These are phyloP conservation scores for Pelagomonas calceolata DNA, from an alignment of 108 stramenopile species.

Conservation along the genomic window DNA sequence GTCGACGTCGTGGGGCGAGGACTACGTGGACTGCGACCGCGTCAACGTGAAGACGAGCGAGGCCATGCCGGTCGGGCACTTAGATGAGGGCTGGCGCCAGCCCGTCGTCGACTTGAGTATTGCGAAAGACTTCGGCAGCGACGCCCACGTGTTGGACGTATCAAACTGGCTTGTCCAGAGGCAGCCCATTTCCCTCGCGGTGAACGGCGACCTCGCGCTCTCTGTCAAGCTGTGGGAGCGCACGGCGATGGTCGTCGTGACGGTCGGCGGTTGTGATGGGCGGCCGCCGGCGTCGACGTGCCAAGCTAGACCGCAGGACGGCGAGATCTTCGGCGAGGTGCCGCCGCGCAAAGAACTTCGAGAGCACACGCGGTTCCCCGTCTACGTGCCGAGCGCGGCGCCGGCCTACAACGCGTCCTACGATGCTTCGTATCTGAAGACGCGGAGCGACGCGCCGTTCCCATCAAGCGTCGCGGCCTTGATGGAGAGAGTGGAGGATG, in stretches of 20 bases:
- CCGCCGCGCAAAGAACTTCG: constrained; percentile 39
- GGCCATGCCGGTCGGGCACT: neutral
- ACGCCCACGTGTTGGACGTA: constrained; percentile 13
- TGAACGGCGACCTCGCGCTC: constrained; percentile 41
- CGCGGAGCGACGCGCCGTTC: neutral
- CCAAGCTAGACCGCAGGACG: constrained; percentile 75
- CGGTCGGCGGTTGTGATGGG: constrained; percentile 52
- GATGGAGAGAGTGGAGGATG: neutral
- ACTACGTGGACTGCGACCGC: too few relatives aligned
- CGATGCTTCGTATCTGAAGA: constrained; percentile 31
- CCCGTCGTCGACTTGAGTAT: constrained; percentile 63
- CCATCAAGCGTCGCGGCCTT: neutral
- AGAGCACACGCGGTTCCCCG: constrained; percentile 59
- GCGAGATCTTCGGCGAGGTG: constrained; percentile 74
- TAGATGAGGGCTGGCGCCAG: constrained; percentile 67
- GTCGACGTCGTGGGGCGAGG: too few relatives aligned
- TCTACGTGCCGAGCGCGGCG: constrained; percentile 64
- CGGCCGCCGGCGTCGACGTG: constrained; percentile 62
- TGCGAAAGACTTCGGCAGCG: neutral
- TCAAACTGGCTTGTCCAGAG: constrained; percentile 39
- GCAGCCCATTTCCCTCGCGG: constrained; percentile 56
- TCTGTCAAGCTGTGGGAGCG: constrained; percentile 49
- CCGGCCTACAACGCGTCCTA: constrained; percentile 61
- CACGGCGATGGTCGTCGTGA: constrained; percentile 63
- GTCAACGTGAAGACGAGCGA: too few relatives aligned